A percentile compares a stretch with the other conserved stretches of the same genome.
Conservation (phyloP, 2,329 filamentous ascomycete genomes). For the Trichoderma semiorbis region DNA sequence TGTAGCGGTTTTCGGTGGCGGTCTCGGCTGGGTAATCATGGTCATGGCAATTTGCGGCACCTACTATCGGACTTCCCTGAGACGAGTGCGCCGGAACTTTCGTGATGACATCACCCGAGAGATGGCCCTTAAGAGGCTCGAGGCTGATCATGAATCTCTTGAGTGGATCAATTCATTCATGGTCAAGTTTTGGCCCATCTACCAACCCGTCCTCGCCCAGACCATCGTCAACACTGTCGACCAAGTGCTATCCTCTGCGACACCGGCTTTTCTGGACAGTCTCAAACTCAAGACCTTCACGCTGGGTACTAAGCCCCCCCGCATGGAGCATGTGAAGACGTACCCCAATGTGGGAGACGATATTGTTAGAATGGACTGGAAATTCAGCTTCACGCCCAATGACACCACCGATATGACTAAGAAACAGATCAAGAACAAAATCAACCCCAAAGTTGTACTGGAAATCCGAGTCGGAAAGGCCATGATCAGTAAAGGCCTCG, state of each 20-base stretch:
- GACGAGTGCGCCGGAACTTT: constrained; percentile 91
- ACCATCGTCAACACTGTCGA: constrained; percentile 93
- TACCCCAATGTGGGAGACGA: constrained; percentile 96
- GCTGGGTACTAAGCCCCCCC: constrained; percentile 88
- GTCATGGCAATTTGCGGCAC: constrained; percentile 90
- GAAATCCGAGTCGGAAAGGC: constrained; percentile 95
- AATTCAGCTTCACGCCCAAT: constrained; percentile 97
- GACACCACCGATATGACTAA: constrained; percentile 89
- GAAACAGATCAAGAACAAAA: constrained; percentile 86
- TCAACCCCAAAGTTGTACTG: constrained; percentile 94
- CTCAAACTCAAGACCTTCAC: constrained; percentile 91
- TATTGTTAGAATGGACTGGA: constrained; percentile 98
- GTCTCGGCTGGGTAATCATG: constrained; percentile 87
- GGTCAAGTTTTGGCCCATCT: constrained; percentile 99
- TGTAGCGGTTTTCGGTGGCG: constrained; percentile 82
- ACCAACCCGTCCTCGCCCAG: constrained; percentile 86
- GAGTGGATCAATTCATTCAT: constrained; percentile 99
- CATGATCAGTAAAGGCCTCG: constrained; percentile 92
- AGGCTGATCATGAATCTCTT: constrained; percentile 85
- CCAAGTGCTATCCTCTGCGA: constrained; percentile 89
- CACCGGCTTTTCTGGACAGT: constrained; percentile 88
- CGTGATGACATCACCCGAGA: constrained; percentile 90
- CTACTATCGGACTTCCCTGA: constrained; percentile 94
- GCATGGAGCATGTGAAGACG: constrained; percentile 96
- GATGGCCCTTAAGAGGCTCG: constrained; percentile 79